phyloP scores from a whole-genome alignment of 2,329 filamentous ascomycete genomes.

The Biscogniauxia mediterranea region DNA sequence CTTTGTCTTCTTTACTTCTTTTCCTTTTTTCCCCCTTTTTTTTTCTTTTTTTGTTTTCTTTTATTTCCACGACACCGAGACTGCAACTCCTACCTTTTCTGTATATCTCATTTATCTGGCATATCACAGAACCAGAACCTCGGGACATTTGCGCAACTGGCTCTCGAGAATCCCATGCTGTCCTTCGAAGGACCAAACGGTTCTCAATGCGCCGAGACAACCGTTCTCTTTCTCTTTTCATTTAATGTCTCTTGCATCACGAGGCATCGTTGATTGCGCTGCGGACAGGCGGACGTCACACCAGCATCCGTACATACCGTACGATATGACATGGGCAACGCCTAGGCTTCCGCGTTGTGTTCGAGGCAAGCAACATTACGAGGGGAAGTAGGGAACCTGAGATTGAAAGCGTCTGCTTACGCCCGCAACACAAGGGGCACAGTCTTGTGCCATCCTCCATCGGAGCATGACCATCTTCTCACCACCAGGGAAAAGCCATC shows the following conservation, averaged over 20 bases:
- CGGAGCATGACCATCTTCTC: not conserved
- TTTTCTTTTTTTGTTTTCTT: not conserved
- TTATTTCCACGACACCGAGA: not conserved
- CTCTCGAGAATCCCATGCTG: not conserved
- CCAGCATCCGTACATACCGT: not conserved
- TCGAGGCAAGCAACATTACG: not conserved
- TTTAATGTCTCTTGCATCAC: not conserved
- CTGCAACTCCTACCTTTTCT: not conserved
- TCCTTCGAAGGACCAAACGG: not conserved
- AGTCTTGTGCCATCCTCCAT: not conserved
- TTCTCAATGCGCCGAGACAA: not conserved
- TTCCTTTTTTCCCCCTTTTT: not conserved
- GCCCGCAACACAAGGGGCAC: not conserved
- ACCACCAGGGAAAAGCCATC: not conserved
- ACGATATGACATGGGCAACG: not conserved
- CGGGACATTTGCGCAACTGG: not conserved
- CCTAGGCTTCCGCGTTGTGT: not conserved
- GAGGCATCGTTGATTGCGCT: not conserved
- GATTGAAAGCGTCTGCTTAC: not conserved
- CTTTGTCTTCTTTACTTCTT: not conserved
- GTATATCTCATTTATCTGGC: not conserved
- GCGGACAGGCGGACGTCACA: not conserved
- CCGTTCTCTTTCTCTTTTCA: not conserved
- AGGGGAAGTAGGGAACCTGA: not conserved
- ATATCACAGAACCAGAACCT: not conserved